These are phyloP conservation scores for Yarrowia alimentaria DNA, from an alignment of 805 yeast genomes.

Conservation along the genomic window DNA sequence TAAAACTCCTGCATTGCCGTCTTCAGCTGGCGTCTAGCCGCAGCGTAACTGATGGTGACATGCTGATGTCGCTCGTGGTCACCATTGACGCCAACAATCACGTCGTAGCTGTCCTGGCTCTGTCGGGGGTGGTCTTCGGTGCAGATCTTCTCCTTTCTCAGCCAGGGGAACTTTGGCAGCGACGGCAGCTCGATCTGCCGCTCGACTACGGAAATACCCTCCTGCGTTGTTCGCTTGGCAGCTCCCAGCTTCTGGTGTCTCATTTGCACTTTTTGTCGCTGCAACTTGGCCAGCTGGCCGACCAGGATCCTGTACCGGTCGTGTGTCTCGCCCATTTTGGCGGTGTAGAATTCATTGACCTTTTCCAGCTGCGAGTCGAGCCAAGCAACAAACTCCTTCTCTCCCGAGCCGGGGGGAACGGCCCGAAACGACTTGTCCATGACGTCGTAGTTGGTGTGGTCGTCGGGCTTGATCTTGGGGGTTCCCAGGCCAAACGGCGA, in stretches of 20 bases:
- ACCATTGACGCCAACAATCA: no score
- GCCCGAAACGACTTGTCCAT: constrained; percentile 16
- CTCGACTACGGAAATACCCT: constrained; percentile 27
- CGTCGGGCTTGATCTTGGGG: constrained; percentile 10
- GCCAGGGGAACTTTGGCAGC: constrained; percentile 19
- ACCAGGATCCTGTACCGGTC: constrained; percentile 61
- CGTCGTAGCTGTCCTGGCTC: no score
- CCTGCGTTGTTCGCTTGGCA: constrained; percentile 31
- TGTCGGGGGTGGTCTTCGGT: no score
- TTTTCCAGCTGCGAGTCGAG: constrained; percentile 58
- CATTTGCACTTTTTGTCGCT: constrained; percentile 46
- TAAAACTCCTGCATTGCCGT: constrained; percentile 70
- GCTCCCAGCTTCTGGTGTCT: no score
- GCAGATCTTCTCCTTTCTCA: constrained; percentile 25
- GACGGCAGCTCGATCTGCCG: constrained; percentile 26
- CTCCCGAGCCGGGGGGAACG: constrained; percentile 36
- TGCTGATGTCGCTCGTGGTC: no score
- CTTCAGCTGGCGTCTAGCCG: constrained; percentile 66
- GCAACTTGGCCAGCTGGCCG: constrained; percentile 64
- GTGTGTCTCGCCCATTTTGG: constrained; percentile 58
- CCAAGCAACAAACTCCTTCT: constrained; percentile 60
- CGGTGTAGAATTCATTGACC: constrained; percentile 60
- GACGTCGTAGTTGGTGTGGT: constrained; percentile 4
- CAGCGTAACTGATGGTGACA: constrained; percentile 60
- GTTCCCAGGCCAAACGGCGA: constrained; percentile 21